These are phyloP conservation scores for Daedaleopsis sinensis DNA, from an alignment of 768 basidiomycete genomes.

Conservation along the genomic window DNA sequence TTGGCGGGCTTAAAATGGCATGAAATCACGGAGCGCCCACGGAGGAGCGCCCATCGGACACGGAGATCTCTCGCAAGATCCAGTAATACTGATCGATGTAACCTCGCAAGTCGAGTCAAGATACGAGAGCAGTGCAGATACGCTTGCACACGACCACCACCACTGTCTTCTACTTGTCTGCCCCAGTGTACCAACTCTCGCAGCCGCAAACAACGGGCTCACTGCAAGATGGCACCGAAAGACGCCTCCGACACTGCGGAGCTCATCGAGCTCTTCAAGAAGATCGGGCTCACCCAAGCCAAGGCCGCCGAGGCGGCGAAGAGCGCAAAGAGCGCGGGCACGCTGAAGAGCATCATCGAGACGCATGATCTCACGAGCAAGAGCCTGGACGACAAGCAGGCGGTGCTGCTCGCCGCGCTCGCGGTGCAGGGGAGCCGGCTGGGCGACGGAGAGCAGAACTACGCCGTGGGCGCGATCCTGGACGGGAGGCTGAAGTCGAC, in stretches of 20 bases:
- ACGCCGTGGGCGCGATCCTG: conserved; percentile 69
- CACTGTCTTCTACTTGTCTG: neutral
- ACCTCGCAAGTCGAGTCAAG: neutral
- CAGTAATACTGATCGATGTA: conserved; percentile 1
- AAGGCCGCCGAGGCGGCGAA: conserved; percentile 86
- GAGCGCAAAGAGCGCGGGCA: conserved; percentile 71
- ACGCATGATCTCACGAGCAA: conserved; percentile 50
- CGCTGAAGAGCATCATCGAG: conserved; percentile 72
- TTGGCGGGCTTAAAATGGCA: no score
- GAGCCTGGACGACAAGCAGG: conserved; percentile 75
- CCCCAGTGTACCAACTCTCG: neutral
- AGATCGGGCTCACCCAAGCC: conserved; percentile 72
- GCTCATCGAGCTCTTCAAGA: conserved; percentile 63
- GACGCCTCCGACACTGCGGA: conserved; percentile 38
- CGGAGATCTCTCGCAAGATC: conserved; percentile 1
- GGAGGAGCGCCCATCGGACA: neutral
- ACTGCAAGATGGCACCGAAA: conserved; percentile 25
- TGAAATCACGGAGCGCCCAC: neutral
- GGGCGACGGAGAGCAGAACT: conserved; percentile 56
- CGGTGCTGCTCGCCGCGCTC: conserved; percentile 67
- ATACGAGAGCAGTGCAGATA: neutral
- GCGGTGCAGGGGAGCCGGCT: conserved; percentile 68
- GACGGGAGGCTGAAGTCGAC: conserved; percentile 72
- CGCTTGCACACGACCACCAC: neutral
- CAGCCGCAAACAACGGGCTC: neutral